These are phyloP conservation scores for Aspergillus clavatus DNA, from an alignment of 2,329 filamentous ascomycete genomes.

Conservation along the genomic window DNA sequence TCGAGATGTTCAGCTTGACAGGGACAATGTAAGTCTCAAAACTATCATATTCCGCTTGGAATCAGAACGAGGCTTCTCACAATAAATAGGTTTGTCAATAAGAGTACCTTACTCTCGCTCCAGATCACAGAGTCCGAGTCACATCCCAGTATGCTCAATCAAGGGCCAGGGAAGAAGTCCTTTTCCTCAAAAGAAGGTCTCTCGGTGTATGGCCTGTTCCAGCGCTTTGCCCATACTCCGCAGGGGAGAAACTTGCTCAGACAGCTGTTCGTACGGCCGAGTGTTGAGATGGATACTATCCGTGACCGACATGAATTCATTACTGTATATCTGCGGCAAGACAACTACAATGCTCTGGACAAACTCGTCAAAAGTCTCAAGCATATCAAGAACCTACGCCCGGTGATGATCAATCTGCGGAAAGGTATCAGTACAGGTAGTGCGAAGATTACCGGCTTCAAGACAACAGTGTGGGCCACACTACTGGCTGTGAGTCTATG, in stretches of 20 bases:
- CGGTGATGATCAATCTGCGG: constrained; percentile 63
- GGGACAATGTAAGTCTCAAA: constrained; percentile 52
- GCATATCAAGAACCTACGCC: constrained; percentile 70
- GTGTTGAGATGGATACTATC: constrained; percentile 63
- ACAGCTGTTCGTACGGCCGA: constrained; percentile 78
- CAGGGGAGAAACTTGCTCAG: constrained; percentile 72
- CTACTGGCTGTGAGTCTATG: constrained; percentile 48
- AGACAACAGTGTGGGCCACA: constrained; percentile 67
- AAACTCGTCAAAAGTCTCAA: constrained; percentile 59
- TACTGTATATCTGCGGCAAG: constrained; percentile 58
- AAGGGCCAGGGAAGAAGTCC: constrained; percentile 58
- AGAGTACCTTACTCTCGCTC: constrained; percentile 73
- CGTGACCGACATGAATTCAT: constrained; percentile 67
- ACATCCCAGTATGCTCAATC: constrained; percentile 75
- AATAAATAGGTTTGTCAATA: constrained; percentile 67
- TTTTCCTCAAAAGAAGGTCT: constrained; percentile 72
- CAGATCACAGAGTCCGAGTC: constrained; percentile 80
- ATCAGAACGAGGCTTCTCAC: constrained; percentile 3
- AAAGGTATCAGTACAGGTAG: constrained; percentile 65
- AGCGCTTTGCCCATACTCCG: constrained; percentile 66
- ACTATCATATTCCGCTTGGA: neutral
- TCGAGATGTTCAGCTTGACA: constrained; percentile 71
- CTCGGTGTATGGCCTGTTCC: constrained; percentile 79
- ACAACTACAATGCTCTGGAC: constrained; percentile 57
- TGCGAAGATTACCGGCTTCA: constrained; percentile 52